phyloP scores from a whole-genome alignment of 805 yeast genomes.

The Wickerhamomyces ciferrii region DNA sequence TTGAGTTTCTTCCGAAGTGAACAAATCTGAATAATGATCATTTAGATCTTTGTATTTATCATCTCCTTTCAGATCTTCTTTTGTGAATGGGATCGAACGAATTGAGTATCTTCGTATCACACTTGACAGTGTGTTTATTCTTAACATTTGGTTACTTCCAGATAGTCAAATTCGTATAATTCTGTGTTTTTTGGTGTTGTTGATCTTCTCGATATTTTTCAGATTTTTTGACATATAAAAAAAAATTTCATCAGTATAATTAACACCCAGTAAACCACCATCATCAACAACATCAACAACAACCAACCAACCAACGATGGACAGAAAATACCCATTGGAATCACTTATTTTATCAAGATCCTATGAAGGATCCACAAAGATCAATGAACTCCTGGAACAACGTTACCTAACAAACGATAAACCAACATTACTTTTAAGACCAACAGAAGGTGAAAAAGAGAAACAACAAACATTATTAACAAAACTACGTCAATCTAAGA shows the following conservation, averaged over 20 bases:
- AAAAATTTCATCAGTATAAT: background rate
- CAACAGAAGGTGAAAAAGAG: slow-evolving; percentile 28
- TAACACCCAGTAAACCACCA: background rate
- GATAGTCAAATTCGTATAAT: too few species aligned
- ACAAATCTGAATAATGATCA: slow-evolving; percentile 29
- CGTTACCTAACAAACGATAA: slow-evolving; percentile 25
- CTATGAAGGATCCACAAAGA: slow-evolving; percentile 10
- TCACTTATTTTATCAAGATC: slow-evolving; percentile 15
- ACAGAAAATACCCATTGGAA: slow-evolving; percentile 19
- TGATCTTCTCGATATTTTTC: background rate
- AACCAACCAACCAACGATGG: slow-evolving; percentile 8
- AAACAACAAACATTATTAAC: slow-evolving; percentile 13
- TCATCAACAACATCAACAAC: background rate
- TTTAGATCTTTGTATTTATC: slow-evolving; percentile 26
- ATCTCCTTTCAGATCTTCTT: slow-evolving; percentile 9
- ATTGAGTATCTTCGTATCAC: slow-evolving; percentile 11
- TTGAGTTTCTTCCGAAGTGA: slow-evolving; percentile 12
- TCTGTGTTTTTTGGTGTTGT: too few species aligned
- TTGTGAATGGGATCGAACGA: slow-evolving; percentile 3
- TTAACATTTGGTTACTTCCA: background rate
- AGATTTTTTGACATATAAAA: background rate
- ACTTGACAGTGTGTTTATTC: background rate
- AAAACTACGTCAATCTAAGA: slow-evolving; percentile 10
- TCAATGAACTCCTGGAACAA: slow-evolving; percentile 27
- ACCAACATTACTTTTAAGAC: slow-evolving; percentile 24